Evolutionary conservation across 768 basidiomycete genomes (phyloP).

Genomic region (Cystofilobasidium macerans): DNA sequence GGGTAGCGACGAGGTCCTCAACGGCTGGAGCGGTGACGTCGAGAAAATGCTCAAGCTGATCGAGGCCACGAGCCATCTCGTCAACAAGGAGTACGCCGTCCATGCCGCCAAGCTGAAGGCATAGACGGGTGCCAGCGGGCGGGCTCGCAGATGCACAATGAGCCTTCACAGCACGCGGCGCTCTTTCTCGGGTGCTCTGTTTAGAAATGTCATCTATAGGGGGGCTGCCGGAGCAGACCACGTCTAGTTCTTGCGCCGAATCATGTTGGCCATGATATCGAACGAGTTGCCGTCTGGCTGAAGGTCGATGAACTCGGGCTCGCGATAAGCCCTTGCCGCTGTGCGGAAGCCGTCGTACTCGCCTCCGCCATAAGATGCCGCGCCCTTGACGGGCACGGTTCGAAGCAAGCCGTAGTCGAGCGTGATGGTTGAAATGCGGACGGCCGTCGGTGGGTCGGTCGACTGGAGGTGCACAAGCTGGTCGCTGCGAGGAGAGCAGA

Average conservation of each 20-base stretch:
- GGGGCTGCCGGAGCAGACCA: no score
- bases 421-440: conserved; percentile 76
- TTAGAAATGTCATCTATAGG: no score
- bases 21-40: conserved; percentile 97
- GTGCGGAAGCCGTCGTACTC: conserved; percentile 16
- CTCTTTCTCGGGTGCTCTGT: no score
- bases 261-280: conserved; percentile 36
- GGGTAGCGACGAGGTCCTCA: conserved; percentile 84
- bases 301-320: conserved; percentile 59
- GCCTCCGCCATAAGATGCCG: conserved; percentile 25
- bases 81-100: conserved; percentile 37
- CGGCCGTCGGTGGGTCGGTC: conserved; percentile 53
- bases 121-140: neutral
- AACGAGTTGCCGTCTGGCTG: conserved; percentile 98
- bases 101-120: conserved; percentile 15
- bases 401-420: conserved; percentile 75
- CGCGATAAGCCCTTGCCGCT: conserved; percentile 29
- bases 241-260: conserved; percentile 11
- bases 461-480: conserved; percentile 75
- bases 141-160: neutral
- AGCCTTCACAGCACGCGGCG: neutral
- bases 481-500: conserved; percentile 45
- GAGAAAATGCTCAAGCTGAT: conserved; percentile 69
- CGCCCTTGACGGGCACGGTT: conserved; percentile 52
- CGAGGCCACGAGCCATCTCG: conserved; percentile 79